phyloP scores from a whole-genome alignment of 108 stramenopile genomes.

The Cylindrotheca closterium region DNA sequence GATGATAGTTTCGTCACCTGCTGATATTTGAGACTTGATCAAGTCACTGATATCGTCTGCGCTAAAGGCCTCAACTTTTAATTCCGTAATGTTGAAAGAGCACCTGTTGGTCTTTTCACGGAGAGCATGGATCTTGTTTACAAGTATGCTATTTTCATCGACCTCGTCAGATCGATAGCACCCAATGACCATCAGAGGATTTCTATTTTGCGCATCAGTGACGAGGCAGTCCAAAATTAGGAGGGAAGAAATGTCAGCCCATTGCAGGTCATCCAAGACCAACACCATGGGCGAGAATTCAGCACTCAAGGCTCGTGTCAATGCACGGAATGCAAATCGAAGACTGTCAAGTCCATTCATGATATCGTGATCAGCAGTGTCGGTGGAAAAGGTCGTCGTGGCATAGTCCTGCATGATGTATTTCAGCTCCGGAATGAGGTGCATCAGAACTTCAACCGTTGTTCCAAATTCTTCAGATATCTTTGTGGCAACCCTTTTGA shows the following conservation, averaged over 20 bases:
- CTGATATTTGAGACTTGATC: background rate
- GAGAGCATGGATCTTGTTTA: background rate
- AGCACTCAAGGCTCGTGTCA: background rate
- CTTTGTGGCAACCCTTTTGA: no score
- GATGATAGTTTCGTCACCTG: background rate
- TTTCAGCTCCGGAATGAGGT: background rate
- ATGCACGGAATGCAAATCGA: constrained; percentile 8
- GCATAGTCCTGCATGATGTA: background rate
- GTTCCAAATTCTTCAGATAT: no score
- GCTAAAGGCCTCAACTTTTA: background rate
- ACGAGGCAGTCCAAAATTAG: constrained; percentile 31
- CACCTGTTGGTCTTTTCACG: background rate
- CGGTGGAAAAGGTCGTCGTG: background rate
- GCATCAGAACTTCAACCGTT: background rate
- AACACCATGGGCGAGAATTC: constrained; percentile 13
- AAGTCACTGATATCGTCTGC: constrained; percentile 6
- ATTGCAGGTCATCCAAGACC: no score
- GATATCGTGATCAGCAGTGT: background rate
- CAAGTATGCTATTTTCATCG: constrained; percentile 7
- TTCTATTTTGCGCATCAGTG: constrained; percentile 10
- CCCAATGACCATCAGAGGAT: no score
- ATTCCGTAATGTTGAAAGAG: constrained; percentile 2
- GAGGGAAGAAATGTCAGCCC: constrained; percentile 37
- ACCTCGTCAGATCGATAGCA: no score
- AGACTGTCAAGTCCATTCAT: background rate